Evolutionary conservation across 495 filamentous ascomycete genomes (phyloP), one percentile per base, ranked within the genome.

Genomic region (Pyrenula aspistea): DNA sequence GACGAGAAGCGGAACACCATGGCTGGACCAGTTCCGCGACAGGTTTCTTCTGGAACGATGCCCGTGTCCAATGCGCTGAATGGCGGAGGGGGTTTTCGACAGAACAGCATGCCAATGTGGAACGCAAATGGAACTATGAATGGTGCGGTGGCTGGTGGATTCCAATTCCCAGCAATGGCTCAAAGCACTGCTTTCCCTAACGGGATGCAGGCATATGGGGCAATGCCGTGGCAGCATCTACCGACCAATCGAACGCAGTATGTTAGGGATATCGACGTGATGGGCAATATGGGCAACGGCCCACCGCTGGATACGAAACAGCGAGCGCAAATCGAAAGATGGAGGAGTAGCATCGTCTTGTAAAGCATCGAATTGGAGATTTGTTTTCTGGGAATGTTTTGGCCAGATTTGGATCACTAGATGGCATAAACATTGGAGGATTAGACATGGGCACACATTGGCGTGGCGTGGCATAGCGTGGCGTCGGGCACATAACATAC

Each of bases 311-410:
- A 83, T 54, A 71, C 75, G n/a, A 74, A 70, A 25, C 86, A 88
- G 65, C 77, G 82, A 63, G 87, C 88, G 55, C 80, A 87, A 72
- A 90, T 97, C 62, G 90, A 97, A 70, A 79, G 85, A 57, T 97
- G 92, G 92, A 81, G 92, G 63, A 83, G 89, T 71, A 88, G 89
- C 61, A 81, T 96, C 51, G 63, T 63, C 24, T 73, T 60, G 61
- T 49, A 42, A 15, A 42, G 4, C n/a, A n/a, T n/a, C n/a, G n/a
- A n/a, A n/a, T n/a, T n/a, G n/a, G n/a, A n/a, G n/a, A n/a, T n/a
- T n/a, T n/a, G n/a, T n/a, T n/a, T n/a, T n/a, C n/a, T n/a, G n/a
- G n/a, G n/a, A n/a, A n/a, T n/a, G n/a, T n/a, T n/a, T n/a, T n/a
- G n/a, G n/a, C n/a, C n/a, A n/a, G n/a, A n/a, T n/a, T n/a, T n/a